Evolutionary conservation across 2,329 filamentous ascomycete species (phyloP).

Genomic region (Monosporascus sp.): DNA sequence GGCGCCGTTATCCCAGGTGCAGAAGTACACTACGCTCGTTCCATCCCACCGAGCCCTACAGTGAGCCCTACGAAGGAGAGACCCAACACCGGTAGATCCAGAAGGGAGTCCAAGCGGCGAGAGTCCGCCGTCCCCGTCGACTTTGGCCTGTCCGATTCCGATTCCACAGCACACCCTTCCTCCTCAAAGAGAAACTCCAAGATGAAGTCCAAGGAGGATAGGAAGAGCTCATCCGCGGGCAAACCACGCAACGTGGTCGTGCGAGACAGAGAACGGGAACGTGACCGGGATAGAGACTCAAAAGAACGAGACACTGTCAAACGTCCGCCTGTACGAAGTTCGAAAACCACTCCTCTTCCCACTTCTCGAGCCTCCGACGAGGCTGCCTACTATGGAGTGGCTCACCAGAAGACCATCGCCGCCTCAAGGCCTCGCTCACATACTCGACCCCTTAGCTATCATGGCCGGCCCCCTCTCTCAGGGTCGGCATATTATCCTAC

Average conservation of each 20-base stretch:
- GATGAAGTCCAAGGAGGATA: conserved; percentile 26
- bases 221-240: conserved; percentile 18
- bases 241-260: conserved; percentile 10
- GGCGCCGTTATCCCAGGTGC: conserved; percentile 36
- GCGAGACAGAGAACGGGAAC: not conserved
- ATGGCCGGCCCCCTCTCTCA: conserved; percentile 33
- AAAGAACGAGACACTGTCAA: conserved; percentile 15
- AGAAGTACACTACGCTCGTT: conserved; percentile 41
- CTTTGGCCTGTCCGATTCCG: conserved; percentile 33
- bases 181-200: conserved; percentile 15
- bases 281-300: not conserved
- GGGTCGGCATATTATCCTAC: conserved; percentile 31
- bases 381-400: conserved; percentile 35
- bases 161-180: conserved; percentile 32
- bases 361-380: conserved; percentile 32
- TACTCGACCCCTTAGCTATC: conserved; percentile 34
- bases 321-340: conserved; percentile 29
- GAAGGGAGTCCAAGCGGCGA: conserved; percentile 34
- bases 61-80: conserved; percentile 39
- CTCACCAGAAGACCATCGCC: conserved; percentile 25
- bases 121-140: conserved; percentile 36
- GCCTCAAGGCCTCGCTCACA: conserved; percentile 36
- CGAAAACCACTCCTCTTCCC: conserved; percentile 31
- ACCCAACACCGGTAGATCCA: conserved; percentile 48
- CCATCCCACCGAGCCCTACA: conserved; percentile 33